Evolutionary conservation across 345 rosid species (phyloP), one percentile per base, ranked within the genome.

Genomic region (Camelina neglecta): DNA sequence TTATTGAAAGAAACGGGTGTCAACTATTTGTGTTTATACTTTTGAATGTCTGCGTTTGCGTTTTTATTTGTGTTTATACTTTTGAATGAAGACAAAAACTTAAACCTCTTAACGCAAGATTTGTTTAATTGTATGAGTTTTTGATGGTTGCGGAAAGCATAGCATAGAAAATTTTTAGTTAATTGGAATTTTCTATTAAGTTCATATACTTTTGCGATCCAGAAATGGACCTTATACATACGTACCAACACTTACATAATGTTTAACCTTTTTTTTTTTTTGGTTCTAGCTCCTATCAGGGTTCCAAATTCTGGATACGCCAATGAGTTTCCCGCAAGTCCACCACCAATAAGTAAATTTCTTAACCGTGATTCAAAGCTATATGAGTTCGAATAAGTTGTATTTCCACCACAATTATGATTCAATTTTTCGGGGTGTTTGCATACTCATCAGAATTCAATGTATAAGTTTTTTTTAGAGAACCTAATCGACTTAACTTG

Each of bases 331-430:
- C 8, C 62, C 3, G n/a, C 72, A 38, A 54, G 21, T 53, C 36
- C 36, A 33, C 50, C 60, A 24, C 51, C 61, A 15, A 11, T 35
- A 54, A 16, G 60, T 67, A 53, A 67, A 23, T 38, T 13, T 48
- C 29, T 31, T 2, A 48, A 39, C 69, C 53, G 35, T 0, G 33
- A 6, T 67, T 50, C 2, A 36, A 29, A 57, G 4, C 56, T 5
- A 49, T 7, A 49, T 49, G 0, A 0, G 10, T 49, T 18, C 4
- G 54, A 49, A 18, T 42, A 15, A 15, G 5, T 15, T 45, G 11
- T 13, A 11, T 23, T 23, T 23, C 24, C 24, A 23, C 24, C 24
- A 23, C 24, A 23, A 23, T 23, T 23, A 23, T 23, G 24, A 23
- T 23, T 23, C 24, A 42, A 42, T 3, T 20, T 18, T 18, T 8